Evolutionary conservation across 2,329 filamentous ascomycete genomes (phyloP).

Genomic region (Waltergamsia citrina): DNA sequence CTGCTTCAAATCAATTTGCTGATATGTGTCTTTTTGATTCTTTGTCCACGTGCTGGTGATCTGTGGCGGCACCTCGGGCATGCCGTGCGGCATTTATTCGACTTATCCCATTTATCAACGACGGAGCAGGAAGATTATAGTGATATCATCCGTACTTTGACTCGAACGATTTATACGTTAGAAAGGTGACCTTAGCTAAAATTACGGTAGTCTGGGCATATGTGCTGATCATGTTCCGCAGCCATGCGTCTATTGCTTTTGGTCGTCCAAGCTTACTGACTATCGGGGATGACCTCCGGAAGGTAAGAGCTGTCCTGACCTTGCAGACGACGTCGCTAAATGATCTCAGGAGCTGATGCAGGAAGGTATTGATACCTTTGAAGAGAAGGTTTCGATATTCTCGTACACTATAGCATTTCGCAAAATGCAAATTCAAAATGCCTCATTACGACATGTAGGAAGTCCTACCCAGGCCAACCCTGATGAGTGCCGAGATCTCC

Average conservation of each 20-base stretch:
- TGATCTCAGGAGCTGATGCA: not conserved
- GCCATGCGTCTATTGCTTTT: slow-evolving; percentile 8
- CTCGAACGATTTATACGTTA: slow-evolving; percentile 9
- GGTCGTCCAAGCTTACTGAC: slow-evolving; percentile 7
- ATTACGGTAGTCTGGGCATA: not conserved
- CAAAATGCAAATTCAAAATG: slow-evolving; percentile 8
- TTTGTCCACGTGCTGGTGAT: slow-evolving; percentile 8
- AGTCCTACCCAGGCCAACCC: not conserved
- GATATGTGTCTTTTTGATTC: slow-evolving; percentile 7
- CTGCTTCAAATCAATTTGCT: slow-evolving; percentile 7
- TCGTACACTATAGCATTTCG: slow-evolving; percentile 7
- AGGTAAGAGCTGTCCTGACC: slow-evolving; percentile 3
- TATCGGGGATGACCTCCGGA: slow-evolving; percentile 8
- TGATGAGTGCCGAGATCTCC: slow-evolving; percentile 2
- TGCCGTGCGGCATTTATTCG: slow-evolving; percentile 6
- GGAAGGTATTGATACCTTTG: not conserved
- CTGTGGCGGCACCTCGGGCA: slow-evolving; percentile 8
- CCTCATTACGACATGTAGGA: not conserved
- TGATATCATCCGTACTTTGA: slow-evolving; percentile 6
- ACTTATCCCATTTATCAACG: slow-evolving; percentile 8
- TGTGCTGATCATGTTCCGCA: not conserved
- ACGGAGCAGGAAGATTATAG: slow-evolving; percentile 7
- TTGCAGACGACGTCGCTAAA: not conserved
- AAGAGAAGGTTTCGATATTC: slow-evolving; percentile 7
- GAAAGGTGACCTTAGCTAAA: slow-evolving; percentile 6